phyloP scores from a whole-genome alignment of 305 asterid species.

The Fraxinus xanthoxyloides region DNA sequence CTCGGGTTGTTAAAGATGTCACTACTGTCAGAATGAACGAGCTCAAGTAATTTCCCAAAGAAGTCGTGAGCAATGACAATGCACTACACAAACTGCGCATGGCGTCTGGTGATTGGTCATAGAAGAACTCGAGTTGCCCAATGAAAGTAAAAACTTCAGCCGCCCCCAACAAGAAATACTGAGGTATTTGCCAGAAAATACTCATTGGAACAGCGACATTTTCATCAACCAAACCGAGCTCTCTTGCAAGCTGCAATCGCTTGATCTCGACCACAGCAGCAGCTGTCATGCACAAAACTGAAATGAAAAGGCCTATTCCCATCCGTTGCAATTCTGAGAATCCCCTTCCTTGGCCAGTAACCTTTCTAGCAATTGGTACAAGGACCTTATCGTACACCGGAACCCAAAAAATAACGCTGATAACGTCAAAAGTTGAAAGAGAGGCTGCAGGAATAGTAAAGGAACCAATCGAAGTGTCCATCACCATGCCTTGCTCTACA shows the following conservation, averaged over 20 bases:
- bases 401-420: conserved; percentile 81
- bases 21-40: conserved; percentile 77
- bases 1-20: conserved; percentile 58
- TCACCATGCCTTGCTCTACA: conserved; percentile 90
- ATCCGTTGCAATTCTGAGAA: conserved; percentile 80
- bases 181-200: conserved; percentile 90
- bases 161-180: conserved; percentile 79
- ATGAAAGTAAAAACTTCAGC: conserved; percentile 81
- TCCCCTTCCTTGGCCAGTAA: conserved; percentile 72
- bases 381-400: conserved; percentile 74
- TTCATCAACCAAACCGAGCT: conserved; percentile 42
- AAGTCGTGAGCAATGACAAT: conserved; percentile 57
- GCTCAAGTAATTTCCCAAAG: conserved; percentile 84
- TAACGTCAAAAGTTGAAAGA: conserved; percentile 69
- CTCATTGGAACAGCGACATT: conserved; percentile 63
- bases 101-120: conserved; percentile 90
- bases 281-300: conserved; percentile 77
- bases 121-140: conserved; percentile 89
- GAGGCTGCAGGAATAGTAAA: conserved; percentile 87
- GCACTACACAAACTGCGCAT: conserved; percentile 94
- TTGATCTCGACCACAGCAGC: conserved; percentile 78
- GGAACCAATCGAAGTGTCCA: conserved; percentile 86
- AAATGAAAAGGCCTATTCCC: conserved; percentile 83
- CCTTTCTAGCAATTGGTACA: conserved; percentile 67
- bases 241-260: conserved; percentile 54